These are phyloP conservation scores for Microstegium vimineum DNA, from an alignment of 176 grass and related monocot genomes.

Conservation along the genomic window DNA sequence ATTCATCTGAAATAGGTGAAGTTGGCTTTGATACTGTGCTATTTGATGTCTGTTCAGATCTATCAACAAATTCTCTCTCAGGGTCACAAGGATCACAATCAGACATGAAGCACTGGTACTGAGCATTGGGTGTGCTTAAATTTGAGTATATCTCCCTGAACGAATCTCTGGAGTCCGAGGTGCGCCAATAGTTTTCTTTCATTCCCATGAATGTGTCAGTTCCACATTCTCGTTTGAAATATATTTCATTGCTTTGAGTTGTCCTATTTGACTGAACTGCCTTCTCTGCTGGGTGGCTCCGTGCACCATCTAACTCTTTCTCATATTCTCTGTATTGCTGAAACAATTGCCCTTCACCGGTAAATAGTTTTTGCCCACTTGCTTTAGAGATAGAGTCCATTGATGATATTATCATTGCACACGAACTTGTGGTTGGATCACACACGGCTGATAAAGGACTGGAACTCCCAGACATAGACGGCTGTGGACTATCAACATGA, in stretches of 20 bases:
- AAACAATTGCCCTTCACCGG: background rate
- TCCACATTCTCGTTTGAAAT: constrained; percentile 26
- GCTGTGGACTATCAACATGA: constrained; percentile 36
- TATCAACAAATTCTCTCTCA: constrained; percentile 24
- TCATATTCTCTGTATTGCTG: constrained; percentile 10
- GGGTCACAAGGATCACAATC: constrained; percentile 39
- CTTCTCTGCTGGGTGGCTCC: constrained; percentile 19
- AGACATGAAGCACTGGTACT: constrained; percentile 16
- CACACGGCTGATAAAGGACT: constrained; percentile 25
- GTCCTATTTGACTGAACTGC: constrained; percentile 35
- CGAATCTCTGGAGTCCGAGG: constrained; percentile 14
- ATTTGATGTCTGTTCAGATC: constrained; percentile 39
- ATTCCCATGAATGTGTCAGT: constrained; percentile 23
- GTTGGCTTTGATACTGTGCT: constrained; percentile 41
- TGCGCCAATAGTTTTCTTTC: constrained; percentile 25
- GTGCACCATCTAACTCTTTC: background rate
- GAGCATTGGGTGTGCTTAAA: constrained; percentile 13
- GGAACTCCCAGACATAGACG: constrained; percentile 36
- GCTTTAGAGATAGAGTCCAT: constrained; percentile 8
- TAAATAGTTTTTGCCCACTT: background rate
- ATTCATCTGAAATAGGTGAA: constrained; percentile 40
- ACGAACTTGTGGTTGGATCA: constrained; percentile 42
- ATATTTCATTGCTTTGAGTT: constrained; percentile 12
- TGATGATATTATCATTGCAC: constrained; percentile 2
- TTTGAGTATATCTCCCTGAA: constrained; percentile 37